phyloP scores from a whole-genome alignment of 768 basidiomycete genomes.

The Fomitopsis pulvina region DNA sequence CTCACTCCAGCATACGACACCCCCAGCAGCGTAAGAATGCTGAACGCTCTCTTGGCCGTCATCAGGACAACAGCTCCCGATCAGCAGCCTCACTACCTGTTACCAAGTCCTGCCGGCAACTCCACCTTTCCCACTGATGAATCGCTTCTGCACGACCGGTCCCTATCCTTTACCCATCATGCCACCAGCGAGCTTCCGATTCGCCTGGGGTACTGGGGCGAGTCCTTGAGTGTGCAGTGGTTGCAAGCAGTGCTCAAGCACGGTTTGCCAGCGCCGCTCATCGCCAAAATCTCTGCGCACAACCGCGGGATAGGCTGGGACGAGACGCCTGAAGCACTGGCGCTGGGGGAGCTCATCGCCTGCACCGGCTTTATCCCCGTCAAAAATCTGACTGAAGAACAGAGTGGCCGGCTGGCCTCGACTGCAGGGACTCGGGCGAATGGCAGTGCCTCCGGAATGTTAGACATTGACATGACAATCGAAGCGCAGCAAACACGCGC shows the following conservation, averaged over 20 bases:
- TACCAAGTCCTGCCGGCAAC: background rate
- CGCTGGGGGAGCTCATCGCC: constrained; percentile 35
- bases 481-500: constrained; percentile 6
- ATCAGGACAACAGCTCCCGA: background rate
- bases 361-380: constrained; percentile 34
- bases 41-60: background rate
- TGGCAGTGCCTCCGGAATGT: background rate
- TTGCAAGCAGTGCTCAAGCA: constrained; percentile 21
- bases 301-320: constrained; percentile 1
- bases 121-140: background rate
- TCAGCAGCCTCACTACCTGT: background rate
- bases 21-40: background rate
- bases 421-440: background rate
- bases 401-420: background rate
- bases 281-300: constrained; percentile 12
- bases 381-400: constrained; percentile 3
- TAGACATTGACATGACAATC: constrained; percentile 6
- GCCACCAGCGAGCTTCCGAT: background rate
- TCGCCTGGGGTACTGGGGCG: background rate
- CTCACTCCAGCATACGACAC: background rate
- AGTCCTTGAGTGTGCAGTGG: constrained; percentile 29
- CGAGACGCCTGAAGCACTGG: constrained; percentile 20
- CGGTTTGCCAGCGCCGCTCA: constrained; percentile 20
- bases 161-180: background rate
- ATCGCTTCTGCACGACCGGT: background rate